phyloP scores from a whole-genome alignment of 2,329 filamentous ascomycete genomes.

The Helotiales sp. region DNA sequence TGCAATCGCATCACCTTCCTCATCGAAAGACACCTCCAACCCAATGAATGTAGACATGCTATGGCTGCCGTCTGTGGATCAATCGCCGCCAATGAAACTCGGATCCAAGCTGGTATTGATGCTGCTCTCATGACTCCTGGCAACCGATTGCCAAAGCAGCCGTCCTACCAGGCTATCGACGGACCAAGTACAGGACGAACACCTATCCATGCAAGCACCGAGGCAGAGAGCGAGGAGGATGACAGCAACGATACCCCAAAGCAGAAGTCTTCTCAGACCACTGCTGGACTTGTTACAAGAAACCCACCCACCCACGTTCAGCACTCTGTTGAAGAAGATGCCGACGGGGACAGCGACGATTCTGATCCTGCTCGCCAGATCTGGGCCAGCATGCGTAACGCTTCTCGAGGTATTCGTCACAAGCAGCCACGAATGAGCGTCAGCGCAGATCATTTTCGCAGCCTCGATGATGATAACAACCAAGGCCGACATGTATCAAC shows the following conservation, averaged over 20 bases:
- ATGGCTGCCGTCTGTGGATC: slow-evolving; percentile 24
- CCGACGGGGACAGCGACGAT: slow-evolving; percentile 15
- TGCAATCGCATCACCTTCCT: slow-evolving; percentile 27
- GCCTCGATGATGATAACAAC: slow-evolving; percentile 16
- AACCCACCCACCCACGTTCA: too few relatives aligned
- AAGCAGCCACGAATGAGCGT: slow-evolving; percentile 21
- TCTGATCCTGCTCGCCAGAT: slow-evolving; percentile 35
- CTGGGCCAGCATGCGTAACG: slow-evolving; percentile 34
- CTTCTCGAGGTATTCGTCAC: slow-evolving; percentile 23
- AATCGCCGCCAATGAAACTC: slow-evolving; percentile 10
- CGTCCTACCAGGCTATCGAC: not conserved
- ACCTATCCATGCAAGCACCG: too few relatives aligned
- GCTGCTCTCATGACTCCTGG: not conserved
- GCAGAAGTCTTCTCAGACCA: too few relatives aligned
- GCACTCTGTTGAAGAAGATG: not conserved
- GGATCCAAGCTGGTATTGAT: not conserved
- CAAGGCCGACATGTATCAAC: slow-evolving; percentile 16
- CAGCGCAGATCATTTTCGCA: slow-evolving; percentile 26
- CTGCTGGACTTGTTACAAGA: too few relatives aligned
- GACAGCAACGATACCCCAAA: too few relatives aligned
- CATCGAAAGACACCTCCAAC: slow-evolving; percentile 28
- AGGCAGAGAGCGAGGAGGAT: too few relatives aligned
- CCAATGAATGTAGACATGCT: slow-evolving; percentile 23
- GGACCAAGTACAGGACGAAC: too few relatives aligned
- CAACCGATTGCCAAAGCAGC: not conserved